phyloP scores from a whole-genome alignment of 768 basidiomycete genomes.

The Pisolithus orientalis region DNA sequence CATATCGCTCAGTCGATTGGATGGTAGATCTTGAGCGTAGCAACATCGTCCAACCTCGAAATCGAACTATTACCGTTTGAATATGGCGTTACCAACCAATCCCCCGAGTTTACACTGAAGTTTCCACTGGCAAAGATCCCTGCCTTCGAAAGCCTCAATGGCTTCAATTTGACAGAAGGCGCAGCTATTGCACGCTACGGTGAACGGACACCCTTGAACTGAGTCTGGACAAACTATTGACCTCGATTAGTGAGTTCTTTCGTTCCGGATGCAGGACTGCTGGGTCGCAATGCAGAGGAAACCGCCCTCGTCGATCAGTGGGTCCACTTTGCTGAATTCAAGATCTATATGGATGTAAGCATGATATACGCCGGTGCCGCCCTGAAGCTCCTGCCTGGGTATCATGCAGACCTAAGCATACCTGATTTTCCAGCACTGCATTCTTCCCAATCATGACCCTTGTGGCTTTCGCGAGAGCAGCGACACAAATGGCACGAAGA shows the following conservation, averaged over 20 bases:
- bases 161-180: conserved; percentile 13
- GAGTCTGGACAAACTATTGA: background rate
- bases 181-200: conserved; percentile 15
- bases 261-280: conserved; percentile 7
- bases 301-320: conserved; percentile 14
- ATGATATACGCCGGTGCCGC: background rate
- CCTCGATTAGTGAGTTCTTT: background rate
- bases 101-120: conserved; percentile 7
- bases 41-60: conserved; percentile 12
- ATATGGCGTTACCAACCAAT: conserved; percentile 6
- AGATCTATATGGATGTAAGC: conserved; percentile 1
- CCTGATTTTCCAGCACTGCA: too few species aligned
- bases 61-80: conserved; percentile 3
- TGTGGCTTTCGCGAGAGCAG: background rate
- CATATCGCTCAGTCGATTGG: too few species aligned
- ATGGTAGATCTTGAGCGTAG: conserved; percentile 15
- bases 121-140: conserved; percentile 17
- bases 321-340: conserved; percentile 14
- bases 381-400: background rate
- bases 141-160: conserved; percentile 13
- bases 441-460: background rate
- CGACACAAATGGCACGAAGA: background rate
- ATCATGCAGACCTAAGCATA: background rate
- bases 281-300: conserved; percentile 8
- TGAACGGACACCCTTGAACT: background rate